phyloP scores from a whole-genome alignment of 2,329 filamentous ascomycete genomes.

The Rutstroemia sp. region DNA sequence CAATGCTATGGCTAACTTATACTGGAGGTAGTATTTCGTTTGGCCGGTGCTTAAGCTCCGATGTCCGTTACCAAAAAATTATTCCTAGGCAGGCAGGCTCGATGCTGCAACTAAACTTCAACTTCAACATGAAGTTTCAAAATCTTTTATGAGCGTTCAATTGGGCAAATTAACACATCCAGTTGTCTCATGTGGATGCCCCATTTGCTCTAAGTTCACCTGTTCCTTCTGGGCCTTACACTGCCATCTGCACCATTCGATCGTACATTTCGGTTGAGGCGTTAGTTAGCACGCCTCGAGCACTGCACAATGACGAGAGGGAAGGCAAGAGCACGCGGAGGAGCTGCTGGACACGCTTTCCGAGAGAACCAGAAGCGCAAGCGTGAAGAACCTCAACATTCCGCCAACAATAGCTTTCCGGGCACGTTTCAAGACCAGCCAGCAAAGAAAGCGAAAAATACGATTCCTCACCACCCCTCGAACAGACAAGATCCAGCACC shows the following conservation, averaged over 20 bases:
- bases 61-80: slow-evolving; percentile 4
- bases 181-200: not conserved
- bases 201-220: too few species aligned
- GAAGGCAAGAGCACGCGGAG: not conserved
- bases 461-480: not conserved
- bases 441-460: slow-evolving; percentile 3
- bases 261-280: too few species aligned
- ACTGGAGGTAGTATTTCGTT: not conserved
- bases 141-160: too few species aligned
- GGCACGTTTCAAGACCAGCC: slow-evolving; percentile 5
- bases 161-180: not conserved
- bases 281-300: too few species aligned
- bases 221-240: not conserved
- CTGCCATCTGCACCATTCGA: not conserved
- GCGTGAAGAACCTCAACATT: not conserved
- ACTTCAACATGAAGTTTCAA: too few species aligned
- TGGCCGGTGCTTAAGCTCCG: not conserved
- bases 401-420: slow-evolving; percentile 3
- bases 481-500: not conserved
- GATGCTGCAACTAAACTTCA: not conserved
- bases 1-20: too few species aligned
- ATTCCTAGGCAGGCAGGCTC: not conserved
- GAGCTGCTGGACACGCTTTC: not conserved
- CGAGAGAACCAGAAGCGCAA: slow-evolving; percentile 4
- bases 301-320: not conserved